These are phyloP conservation scores for Tuber magnatum DNA, from an alignment of 495 filamentous ascomycete species.

Conservation along the genomic window DNA sequence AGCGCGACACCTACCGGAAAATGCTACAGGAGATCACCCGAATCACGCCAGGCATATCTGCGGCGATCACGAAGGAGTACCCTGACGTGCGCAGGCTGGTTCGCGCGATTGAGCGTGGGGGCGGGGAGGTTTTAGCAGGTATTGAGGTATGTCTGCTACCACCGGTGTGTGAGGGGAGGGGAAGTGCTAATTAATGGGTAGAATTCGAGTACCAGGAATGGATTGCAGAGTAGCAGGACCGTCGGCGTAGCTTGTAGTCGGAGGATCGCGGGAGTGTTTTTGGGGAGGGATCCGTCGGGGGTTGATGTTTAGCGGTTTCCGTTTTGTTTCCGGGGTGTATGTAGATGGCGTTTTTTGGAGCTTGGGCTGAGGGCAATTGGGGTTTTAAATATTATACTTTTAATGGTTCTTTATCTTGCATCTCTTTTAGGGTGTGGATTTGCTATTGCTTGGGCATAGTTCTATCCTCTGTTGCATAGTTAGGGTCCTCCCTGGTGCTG, in stretches of 20 bases:
- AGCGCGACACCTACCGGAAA: slow-evolving; percentile 62
- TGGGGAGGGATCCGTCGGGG: slow-evolving; percentile 57
- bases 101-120: slow-evolving; percentile 52
- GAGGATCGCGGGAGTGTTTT: slow-evolving; percentile 68
- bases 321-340: neutral
- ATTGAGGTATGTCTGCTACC: slow-evolving; percentile 43
- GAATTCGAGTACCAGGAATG: slow-evolving; percentile 64
- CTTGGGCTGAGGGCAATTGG: neutral
- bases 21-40: slow-evolving; percentile 74
- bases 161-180: neutral
- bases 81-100: slow-evolving; percentile 53
- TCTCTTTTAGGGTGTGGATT: neutral
- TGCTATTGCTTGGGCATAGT: neutral
- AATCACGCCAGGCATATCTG: slow-evolving; percentile 65
- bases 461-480: neutral
- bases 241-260: slow-evolving; percentile 65
- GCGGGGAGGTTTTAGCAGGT: slow-evolving; percentile 55
- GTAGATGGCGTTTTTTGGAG: neutral
- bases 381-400: neutral
- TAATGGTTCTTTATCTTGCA: neutral
- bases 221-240: slow-evolving; percentile 56
- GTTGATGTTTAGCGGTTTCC: slow-evolving; percentile 53
- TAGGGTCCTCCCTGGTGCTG: neutral
- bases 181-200: slow-evolving; percentile 20
- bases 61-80: slow-evolving; percentile 60